Base-by-base conservation (phyloP, 352 stramenopile genomes). In the Detonula confervacea region DNA sequence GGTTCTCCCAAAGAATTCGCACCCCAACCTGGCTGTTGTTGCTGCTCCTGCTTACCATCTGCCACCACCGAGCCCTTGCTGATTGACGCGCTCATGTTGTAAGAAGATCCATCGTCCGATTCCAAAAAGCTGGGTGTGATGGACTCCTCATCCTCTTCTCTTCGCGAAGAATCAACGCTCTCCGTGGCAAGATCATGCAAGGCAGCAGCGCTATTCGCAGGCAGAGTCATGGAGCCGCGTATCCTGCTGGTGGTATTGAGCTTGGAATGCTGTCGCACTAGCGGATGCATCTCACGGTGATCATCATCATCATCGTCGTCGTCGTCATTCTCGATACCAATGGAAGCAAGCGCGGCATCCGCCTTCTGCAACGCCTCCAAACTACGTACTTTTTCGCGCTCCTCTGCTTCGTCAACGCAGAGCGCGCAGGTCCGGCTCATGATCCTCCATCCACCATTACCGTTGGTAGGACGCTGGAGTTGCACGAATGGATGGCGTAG, bases 401-500 rank as follows among this genome's bases (percentile, higher is more conserved):
- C 60, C 11, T 37, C 39, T 18, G 29, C 60, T 35, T 63, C 29
- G 20, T 72, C 25, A 1, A 51, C 4, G n/a, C 63, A 72, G 11
- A 72, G 25, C 25, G 63, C 63, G 30, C 63, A 72, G 5, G 39
- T 61, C 16, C 20, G 12, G 0, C 47, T 54, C 39, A 72, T 44
- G 39, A 72, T 62, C 5, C 9, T 14, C 63, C 63, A 72, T 29
- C 33, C 62, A 18, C 30, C 18, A 44, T 49, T 49, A 25, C 12
- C 30, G 25, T 25, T 35, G 7, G 25, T 72, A 37, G 35, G 57
- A 33, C 57, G 57, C 20, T 52, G 63, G 7, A 72, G 33, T 16
- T 72, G 63, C 25, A 72, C 49, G 24, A 72, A 62, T n/a, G 63
- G 33, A 25, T 72, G 63, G 63, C 55, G 57, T 22, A 72, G 62